These are phyloP conservation scores for Citrus reticulata DNA, from an alignment of 345 rosid genomes.

Conservation along the genomic window DNA sequence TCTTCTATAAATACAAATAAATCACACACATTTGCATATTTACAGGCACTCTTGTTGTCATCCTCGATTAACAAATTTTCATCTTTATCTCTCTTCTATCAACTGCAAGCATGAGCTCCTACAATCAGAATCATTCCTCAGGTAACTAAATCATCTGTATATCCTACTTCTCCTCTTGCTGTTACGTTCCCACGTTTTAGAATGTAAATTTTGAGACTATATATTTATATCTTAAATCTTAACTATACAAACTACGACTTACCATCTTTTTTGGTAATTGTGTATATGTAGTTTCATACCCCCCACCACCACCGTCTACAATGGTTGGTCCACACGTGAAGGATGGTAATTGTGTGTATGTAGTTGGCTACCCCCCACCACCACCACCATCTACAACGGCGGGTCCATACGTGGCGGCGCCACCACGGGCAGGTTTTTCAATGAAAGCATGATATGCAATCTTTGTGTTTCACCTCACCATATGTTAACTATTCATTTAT, in stretches of 20 bases:
- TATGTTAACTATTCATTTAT: neutral
- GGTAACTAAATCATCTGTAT: neutral
- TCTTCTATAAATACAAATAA: too few species aligned
- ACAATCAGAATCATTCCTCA: slow-evolving; percentile 24
- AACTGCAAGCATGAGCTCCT: slow-evolving; percentile 24
- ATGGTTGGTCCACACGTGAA: too few species aligned
- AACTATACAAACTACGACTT: too few species aligned
- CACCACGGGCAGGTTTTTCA: slow-evolving; percentile 54
- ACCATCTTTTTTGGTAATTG: too few species aligned
- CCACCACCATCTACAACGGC: slow-evolving; percentile 16
- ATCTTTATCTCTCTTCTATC: neutral
- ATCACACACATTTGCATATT: too few species aligned
- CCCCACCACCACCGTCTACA: too few species aligned
- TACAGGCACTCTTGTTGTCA: too few species aligned
- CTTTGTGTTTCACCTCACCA: neutral
- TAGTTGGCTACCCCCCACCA: slow-evolving; percentile 32
- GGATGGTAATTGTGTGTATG: neutral
- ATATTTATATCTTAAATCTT: too few species aligned
- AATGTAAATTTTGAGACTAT: too few species aligned
- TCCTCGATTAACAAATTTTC: too few species aligned
- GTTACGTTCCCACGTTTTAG: neutral
- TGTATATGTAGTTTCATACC: too few species aligned
- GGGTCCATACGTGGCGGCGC: slow-evolving; percentile 22
- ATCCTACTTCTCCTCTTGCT: neutral
- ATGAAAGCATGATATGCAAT: slow-evolving; percentile 34